Evolutionary conservation across 345 rosid genomes (phyloP).

Genomic region (Eucalyptus paniculata): DNA sequence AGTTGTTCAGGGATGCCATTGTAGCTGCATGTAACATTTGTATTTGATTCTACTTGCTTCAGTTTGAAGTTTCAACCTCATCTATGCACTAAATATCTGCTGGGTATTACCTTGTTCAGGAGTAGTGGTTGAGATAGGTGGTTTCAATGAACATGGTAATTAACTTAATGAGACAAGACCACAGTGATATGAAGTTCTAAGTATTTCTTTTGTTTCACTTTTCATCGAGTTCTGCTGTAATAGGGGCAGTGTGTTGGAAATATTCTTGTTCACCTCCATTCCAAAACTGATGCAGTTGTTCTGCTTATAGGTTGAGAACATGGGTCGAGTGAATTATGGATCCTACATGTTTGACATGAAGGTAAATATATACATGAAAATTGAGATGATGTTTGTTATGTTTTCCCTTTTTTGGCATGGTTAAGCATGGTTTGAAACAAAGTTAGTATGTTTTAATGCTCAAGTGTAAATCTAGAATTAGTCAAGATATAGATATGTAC

Average conservation of each 20-base stretch:
- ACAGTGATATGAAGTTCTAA: not conserved
- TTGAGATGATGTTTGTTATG: not conserved
- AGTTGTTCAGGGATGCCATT: not conserved
- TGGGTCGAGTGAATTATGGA: constrained; percentile 91
- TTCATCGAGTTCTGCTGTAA: not conserved
- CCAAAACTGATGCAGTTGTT: not conserved
- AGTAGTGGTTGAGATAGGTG: not conserved
- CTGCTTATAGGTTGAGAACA: constrained; percentile 69
- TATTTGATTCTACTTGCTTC: not conserved
- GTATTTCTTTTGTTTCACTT: not conserved
- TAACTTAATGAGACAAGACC: not conserved
- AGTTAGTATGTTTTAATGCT: not conserved
- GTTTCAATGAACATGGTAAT: not conserved
- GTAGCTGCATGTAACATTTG: not conserved
- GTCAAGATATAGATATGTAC: not conserved
- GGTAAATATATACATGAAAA: constrained; percentile 16
- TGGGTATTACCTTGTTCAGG: not conserved
- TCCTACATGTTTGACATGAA: constrained; percentile 64
- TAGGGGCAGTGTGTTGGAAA: not conserved
- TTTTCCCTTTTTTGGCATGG: not conserved
- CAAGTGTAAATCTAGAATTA: not conserved
- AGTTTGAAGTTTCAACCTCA: not conserved
- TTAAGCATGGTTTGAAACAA: not conserved
- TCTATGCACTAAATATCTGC: not conserved
- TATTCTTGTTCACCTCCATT: not conserved